Base-by-base conservation (phyloP, 805 yeast species). In the Clavispora asparagi region DNA sequence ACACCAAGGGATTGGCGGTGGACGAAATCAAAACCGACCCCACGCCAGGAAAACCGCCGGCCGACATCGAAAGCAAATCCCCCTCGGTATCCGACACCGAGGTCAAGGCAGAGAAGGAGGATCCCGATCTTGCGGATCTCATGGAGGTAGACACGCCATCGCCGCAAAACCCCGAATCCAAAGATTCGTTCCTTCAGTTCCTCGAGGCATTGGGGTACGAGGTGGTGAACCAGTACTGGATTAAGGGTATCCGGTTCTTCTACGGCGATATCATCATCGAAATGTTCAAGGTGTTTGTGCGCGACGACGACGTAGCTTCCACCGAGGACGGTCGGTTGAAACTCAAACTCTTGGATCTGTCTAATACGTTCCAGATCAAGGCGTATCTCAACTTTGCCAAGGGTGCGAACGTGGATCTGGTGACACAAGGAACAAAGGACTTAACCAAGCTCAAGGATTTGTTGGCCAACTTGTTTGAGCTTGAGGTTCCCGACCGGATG, bases 401-500 rank as follows among this genome's bases (percentile, higher is more conserved):
- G 47, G 70, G 86, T 16, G 85, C 91, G 3, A 96, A 88, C 63
- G 74, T 90, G 38, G 91, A 87, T 28, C 76, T 77, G 42, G 79
- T 86, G 8, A 80, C 79, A 45, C 76, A 75, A 46, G 87, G 89
- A 1, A 79, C 83, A 4, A 78, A 78, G 47, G 82, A 83, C 45
- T 67, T 91, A 51, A 67, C 81, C 40, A 70, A 65, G 40, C 65
- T 89, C 35, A 87, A 87, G 62, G 79, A 71, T 16, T 87, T 83
- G 42, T 67, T 91, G 49, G 68, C 74, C 46, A 90, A 90, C 12
- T 69, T 89, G 42, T 74, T 91, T 8, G 79, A 80, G 40, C 71
- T 91, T 40, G 79, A 72, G 16, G 78, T 86, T 29, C 95, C 96
- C 6, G 94, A 87, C 58, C 74, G 96, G 51, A 80, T 79, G 59